phyloP scores from a whole-genome alignment of 176 grass and related monocot genomes.

The Eragrostis curvula region DNA sequence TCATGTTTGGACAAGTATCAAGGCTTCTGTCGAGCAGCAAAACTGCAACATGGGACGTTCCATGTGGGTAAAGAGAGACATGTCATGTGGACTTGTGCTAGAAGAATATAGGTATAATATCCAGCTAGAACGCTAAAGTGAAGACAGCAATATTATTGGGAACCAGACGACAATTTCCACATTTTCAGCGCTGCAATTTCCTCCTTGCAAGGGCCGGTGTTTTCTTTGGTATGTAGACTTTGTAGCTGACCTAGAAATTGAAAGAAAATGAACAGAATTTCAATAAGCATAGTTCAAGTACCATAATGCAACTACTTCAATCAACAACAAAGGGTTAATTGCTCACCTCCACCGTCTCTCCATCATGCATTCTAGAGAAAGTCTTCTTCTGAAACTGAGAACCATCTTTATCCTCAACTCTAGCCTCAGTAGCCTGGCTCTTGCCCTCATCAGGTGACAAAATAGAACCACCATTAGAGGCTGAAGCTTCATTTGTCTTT shows the following conservation, averaged over 20 bases:
- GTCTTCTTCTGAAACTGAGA: conserved; percentile 86
- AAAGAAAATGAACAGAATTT: conserved; percentile 34
- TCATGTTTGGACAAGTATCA: conserved; percentile 13
- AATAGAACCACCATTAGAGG: conserved; percentile 27
- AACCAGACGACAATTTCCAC: conserved; percentile 12
- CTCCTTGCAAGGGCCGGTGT: conserved; percentile 65
- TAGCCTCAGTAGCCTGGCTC: conserved; percentile 33
- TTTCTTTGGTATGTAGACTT: conserved; percentile 95
- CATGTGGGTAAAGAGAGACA: conserved; percentile 1
- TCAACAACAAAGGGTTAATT: conserved; percentile 1
- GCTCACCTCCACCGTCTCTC: conserved; percentile 81
- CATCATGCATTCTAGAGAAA: conserved; percentile 93
- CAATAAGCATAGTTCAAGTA: conserved; percentile 16
- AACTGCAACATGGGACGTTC: conserved; percentile 15
- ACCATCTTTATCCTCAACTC: conserved; percentile 37
- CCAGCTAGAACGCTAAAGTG: conserved; percentile 14
- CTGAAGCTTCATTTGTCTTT: conserved; percentile 42
- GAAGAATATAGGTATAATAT: conserved; percentile 41
- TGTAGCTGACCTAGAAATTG: conserved; percentile 84
- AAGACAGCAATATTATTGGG: not conserved
- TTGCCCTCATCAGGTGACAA: conserved; percentile 32
- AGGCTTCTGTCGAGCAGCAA: conserved; percentile 13
- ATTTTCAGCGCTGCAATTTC: conserved; percentile 72
- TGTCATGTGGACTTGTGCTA: not conserved
- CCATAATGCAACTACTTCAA: conserved; percentile 25